Base-by-base conservation (phyloP, 331 rosid species). In the Acacia pycnantha region DNA sequence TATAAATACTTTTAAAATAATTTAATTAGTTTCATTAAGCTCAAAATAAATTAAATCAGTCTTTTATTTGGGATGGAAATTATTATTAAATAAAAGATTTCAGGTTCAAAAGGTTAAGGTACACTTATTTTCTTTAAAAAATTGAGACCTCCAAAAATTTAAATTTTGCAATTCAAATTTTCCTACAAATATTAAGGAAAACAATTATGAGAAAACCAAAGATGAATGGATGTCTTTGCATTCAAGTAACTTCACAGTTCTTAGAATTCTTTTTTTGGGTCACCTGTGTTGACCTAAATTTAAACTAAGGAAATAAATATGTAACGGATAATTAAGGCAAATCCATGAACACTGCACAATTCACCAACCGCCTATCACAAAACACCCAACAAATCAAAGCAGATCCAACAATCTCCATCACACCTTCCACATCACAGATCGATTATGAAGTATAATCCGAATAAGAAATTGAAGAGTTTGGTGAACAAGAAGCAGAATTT, bases 401-500 rank as follows among this genome's bases (percentile, higher is more conserved):
- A 79, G 31, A 76, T 41, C 72, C 26, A 26, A 26, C 67, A 26
- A 61, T 61, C 67, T 22, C 67, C 35, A 26, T 58, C 35, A 5
- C 8, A 22, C 33, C 66, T 24, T 2, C 66, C 18, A 59, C 16
- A 9, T 26, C 18, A 11, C 8, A 70, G 33, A 58, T 41, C 64
- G 37, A 79, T 69, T 67, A 86, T 69, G 75, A 76, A 68, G 81
- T 58, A 51, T 71, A 83, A 41, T 74, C 81, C 84, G 66, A 86
- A 26, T 91, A 90, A 26, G 92, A 90, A 53, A 94, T 92, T 46
- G 97, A 86, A 14, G 93, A 88, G 26, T 90, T 86, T 16, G 90
- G 89, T 11, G 96, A 91, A 85, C 88, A 82, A 84, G 91, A 27
- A 40, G 76, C 21, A 44, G 37, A 70, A 46, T 16, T 46, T 11